Evolutionary conservation across 352 stramenopile species (phyloP).

Genomic region (Globisporangium cystogenes): DNA sequence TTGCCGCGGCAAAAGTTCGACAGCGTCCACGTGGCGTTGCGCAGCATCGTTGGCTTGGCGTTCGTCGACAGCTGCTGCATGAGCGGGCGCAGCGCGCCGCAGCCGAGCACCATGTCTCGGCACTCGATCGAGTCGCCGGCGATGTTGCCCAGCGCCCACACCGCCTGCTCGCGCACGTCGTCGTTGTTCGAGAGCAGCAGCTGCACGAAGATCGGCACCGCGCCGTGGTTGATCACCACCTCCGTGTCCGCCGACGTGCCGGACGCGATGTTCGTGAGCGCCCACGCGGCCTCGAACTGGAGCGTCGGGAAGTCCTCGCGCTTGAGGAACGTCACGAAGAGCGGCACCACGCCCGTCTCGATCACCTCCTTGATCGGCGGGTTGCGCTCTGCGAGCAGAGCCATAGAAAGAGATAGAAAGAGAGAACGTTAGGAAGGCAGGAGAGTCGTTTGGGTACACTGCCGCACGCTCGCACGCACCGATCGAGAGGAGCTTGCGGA

Average conservation of each 20-base stretch:
- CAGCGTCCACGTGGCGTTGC: conserved; percentile 99
- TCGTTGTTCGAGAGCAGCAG: conserved; percentile 96
- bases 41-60: conserved; percentile 94
- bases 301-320: conserved; percentile 89
- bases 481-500: conserved; percentile 98
- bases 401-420: background rate
- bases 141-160: conserved; percentile 99
- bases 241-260: conserved; percentile 98
- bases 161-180: conserved; percentile 95
- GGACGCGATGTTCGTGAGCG: conserved; percentile 99
- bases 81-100: conserved; percentile 93
- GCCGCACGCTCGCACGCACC: conserved; percentile 27
- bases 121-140: conserved; percentile 96
- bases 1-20: conserved; percentile 98
- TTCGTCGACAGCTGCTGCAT: conserved; percentile 91
- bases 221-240: conserved; percentile 96
- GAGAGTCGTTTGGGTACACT: conserved; percentile 1
- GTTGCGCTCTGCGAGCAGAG: conserved; percentile 88
- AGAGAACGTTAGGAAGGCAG: background rate
- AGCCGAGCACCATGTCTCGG: conserved; percentile 94
- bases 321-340: conserved; percentile 98
- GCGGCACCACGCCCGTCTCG: conserved; percentile 95
- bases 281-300: conserved; percentile 99
- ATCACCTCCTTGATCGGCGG: conserved; percentile 99
- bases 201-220: conserved; percentile 96